Evolutionary conservation across 106 monocot genomes (phyloP).

Genomic region (Dendrobium officinale): DNA sequence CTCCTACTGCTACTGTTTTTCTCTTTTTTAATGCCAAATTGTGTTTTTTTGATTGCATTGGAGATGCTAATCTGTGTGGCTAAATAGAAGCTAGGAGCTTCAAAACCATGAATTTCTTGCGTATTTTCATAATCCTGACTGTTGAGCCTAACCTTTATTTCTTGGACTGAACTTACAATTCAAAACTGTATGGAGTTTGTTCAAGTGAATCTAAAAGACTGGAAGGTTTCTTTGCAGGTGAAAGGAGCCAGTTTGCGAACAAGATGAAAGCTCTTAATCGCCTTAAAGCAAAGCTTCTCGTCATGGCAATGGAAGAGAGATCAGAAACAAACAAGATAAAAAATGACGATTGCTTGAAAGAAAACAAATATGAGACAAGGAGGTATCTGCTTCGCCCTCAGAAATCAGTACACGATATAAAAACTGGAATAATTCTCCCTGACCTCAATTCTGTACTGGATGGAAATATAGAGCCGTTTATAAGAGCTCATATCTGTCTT

Average conservation of each 20-base stretch:
- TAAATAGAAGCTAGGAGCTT: too few relatives aligned
- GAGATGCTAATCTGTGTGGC: too few relatives aligned
- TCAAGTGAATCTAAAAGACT: background rate
- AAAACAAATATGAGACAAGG: conserved; percentile 29
- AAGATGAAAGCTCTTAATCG: conserved; percentile 63
- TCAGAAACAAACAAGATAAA: conserved; percentile 21
- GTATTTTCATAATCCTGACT: too few relatives aligned
- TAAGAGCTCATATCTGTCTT: conserved; percentile 42
- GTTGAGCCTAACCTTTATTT: too few relatives aligned
- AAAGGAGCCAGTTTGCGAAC: conserved; percentile 77
- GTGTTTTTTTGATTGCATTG: too few relatives aligned
- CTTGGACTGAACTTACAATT: background rate
- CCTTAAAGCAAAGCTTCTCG: conserved; percentile 74
- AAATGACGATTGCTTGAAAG: background rate
- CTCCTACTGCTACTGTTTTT: too few relatives aligned
- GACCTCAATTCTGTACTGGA: conserved; percentile 58
- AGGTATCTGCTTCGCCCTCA: conserved; percentile 54
- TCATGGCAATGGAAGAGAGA: conserved; percentile 34
- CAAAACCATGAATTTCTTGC: too few relatives aligned
- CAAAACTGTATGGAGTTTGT: background rate
- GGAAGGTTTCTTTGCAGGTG: conserved; percentile 39
- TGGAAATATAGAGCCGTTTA: conserved; percentile 68
- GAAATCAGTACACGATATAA: conserved; percentile 57
- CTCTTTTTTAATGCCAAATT: too few relatives aligned
- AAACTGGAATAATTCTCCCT: conserved; percentile 50